Evolutionary conservation across 768 basidiomycete genomes (phyloP).

Genomic region (Xerocomus brunneocitrinus): DNA sequence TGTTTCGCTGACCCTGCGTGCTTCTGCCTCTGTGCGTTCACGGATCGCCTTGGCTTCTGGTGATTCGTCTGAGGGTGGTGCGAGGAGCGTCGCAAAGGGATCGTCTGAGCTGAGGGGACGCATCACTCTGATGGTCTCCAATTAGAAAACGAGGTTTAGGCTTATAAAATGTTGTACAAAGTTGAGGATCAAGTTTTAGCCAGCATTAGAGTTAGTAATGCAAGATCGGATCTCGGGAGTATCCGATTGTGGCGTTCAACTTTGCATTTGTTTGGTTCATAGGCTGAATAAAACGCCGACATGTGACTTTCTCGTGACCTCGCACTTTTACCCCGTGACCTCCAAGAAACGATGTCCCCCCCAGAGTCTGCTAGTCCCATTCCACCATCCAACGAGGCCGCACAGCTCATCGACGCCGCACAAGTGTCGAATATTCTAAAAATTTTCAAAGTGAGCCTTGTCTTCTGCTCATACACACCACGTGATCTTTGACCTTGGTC

Average conservation of each 20-base stretch:
- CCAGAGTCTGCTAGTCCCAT: neutral
- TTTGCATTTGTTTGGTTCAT: slow-evolving; percentile 32
- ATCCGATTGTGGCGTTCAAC: slow-evolving; percentile 5
- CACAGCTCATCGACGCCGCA: slow-evolving; percentile 39
- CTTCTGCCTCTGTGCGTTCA: slow-evolving; percentile 59
- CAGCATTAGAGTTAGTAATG: too few species aligned
- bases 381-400: slow-evolving; percentile 4
- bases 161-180: neutral
- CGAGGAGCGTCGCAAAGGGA: slow-evolving; percentile 54
- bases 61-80: slow-evolving; percentile 64
- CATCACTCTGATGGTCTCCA: slow-evolving; percentile 2
- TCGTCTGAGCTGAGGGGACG: slow-evolving; percentile 45
- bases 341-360: too few species aligned
- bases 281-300: slow-evolving; percentile 32
- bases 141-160: too few species aligned
- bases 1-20: slow-evolving; percentile 59
- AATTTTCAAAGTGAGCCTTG: slow-evolving; percentile 50
- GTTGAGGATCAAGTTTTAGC: neutral
- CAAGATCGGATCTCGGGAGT: neutral
- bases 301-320: slow-evolving; percentile 44
- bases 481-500: slow-evolving; percentile 24
- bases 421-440: slow-evolving; percentile 61
- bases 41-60: slow-evolving; percentile 50
- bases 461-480: slow-evolving; percentile 6
- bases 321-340: slow-evolving; percentile 39